Percentiles rank a stretch among this genome's conserved stretches.
phyloP scores from a whole-genome alignment of 2,329 filamentous ascomycete genomes.

The Paraphaeosphaeria sporulosa region DNA sequence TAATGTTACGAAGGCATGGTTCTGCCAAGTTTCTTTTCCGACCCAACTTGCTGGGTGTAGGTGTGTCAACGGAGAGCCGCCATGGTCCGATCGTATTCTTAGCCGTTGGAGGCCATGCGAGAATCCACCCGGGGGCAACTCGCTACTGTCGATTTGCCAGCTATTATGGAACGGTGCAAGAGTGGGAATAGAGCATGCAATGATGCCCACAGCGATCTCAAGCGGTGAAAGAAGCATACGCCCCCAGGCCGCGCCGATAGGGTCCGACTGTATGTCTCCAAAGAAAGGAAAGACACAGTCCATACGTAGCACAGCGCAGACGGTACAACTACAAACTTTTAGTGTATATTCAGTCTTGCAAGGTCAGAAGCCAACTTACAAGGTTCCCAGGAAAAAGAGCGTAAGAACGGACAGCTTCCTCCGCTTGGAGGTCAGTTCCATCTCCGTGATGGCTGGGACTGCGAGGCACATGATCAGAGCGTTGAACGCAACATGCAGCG shows the following conservation, averaged over 20 bases:
- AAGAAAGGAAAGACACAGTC: constrained; percentile 30
- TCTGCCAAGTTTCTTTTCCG: constrained; percentile 19
- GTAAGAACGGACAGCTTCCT: constrained; percentile 22
- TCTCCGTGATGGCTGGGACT: constrained; percentile 22
- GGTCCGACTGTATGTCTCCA: constrained; percentile 22
- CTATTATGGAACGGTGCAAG: constrained; percentile 16
- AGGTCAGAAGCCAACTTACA: constrained; percentile 17
- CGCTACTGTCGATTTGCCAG: constrained; percentile 21
- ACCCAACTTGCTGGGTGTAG: constrained; percentile 27
- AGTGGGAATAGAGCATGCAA: constrained; percentile 29
- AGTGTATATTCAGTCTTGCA: not conserved
- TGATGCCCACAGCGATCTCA: constrained; percentile 29
- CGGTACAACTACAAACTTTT: constrained; percentile 22
- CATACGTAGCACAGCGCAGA: constrained; percentile 28
- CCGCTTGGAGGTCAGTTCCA: constrained; percentile 19
- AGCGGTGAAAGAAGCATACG: constrained; percentile 30
- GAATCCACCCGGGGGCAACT: constrained; percentile 17
- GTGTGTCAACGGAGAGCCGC: constrained; percentile 28
- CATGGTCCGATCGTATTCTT: constrained; percentile 25
- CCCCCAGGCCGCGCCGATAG: constrained; percentile 30
- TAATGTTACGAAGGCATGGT: constrained; percentile 28
- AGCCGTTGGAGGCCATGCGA: constrained; percentile 23
- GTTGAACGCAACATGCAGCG: constrained; percentile 30
- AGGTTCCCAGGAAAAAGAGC: constrained; percentile 26
- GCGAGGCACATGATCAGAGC: constrained; percentile 21